Conservation (phyloP, 768 basidiomycete species). For the Chalciporus piperatus region DNA sequence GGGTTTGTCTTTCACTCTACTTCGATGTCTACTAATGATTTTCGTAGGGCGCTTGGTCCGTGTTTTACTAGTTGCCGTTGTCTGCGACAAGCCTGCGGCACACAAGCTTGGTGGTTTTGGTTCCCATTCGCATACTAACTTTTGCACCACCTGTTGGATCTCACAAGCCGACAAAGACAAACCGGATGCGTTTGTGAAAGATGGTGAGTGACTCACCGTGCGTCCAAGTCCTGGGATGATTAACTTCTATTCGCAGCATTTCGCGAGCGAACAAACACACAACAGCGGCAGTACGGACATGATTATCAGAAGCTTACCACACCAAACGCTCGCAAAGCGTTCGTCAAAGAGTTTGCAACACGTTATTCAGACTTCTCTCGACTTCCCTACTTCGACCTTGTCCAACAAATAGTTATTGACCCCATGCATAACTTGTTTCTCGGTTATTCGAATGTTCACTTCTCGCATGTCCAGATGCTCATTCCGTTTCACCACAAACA, state of each 20-base stretch:
- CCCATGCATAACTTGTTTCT: conserved; percentile 37
- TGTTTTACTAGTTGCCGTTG: conserved; percentile 32
- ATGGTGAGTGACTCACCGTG: no score
- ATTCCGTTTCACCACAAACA: no score
- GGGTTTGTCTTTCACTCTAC: no score
- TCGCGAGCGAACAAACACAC: not conserved
- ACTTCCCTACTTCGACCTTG: conserved; percentile 35
- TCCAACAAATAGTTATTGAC: conserved; percentile 30
- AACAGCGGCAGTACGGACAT: not conserved
- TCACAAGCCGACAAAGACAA: no score
- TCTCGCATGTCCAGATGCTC: no score
- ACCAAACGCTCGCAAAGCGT: not conserved
- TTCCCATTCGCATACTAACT: conserved; percentile 30
- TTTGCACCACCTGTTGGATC: conserved; percentile 38
- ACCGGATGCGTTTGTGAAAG: no score
- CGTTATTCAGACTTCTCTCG: conserved; percentile 18
- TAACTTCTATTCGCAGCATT: not conserved
- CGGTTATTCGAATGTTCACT: no score
- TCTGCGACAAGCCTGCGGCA: conserved; percentile 39
- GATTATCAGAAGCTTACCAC: not conserved
- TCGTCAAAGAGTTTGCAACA: conserved; percentile 2
- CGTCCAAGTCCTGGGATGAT: no score
- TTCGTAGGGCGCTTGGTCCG: conserved; percentile 31
- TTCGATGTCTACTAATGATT: no score
- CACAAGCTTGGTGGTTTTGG: conserved; percentile 34